These are phyloP conservation scores for Mangifera indica DNA, from an alignment of 345 rosid genomes.

Conservation along the genomic window DNA sequence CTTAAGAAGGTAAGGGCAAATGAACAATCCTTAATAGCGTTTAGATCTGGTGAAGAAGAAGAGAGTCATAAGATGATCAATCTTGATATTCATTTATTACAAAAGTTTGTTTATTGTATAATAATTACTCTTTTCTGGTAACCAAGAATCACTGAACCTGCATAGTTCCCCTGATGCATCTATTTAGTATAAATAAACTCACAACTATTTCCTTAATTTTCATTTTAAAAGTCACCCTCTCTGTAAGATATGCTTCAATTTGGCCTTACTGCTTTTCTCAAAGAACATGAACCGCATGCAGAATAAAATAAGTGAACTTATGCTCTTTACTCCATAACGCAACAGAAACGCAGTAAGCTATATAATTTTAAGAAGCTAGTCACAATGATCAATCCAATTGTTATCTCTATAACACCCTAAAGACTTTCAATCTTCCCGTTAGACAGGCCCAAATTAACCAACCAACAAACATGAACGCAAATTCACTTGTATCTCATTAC, in stretches of 20 bases:
- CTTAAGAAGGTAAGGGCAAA: too few relatives aligned
- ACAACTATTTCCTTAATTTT: neutral
- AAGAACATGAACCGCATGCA: neutral
- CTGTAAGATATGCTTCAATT: neutral
- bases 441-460: neutral
- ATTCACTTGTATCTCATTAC: conserved; percentile 74
- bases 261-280: neutral
- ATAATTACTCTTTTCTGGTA: too few relatives aligned
- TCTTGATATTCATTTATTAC: neutral
- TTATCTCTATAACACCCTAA: too few relatives aligned
- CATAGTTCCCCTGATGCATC: neutral
- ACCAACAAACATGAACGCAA: neutral
- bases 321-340: neutral
- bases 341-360: neutral
- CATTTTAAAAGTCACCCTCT: neutral
- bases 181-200: neutral
- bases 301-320: too few relatives aligned
- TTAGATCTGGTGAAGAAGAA: neutral
- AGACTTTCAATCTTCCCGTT: neutral
- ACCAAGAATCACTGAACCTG: neutral
- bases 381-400: too few relatives aligned
- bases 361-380: neutral
- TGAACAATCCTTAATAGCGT: too few relatives aligned
- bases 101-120: neutral
- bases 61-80: neutral